Evolutionary conservation across 352 stramenopile genomes (phyloP), one percentile per base, ranked within the genome.

Genomic region (Aphanomyces invadans): DNA sequence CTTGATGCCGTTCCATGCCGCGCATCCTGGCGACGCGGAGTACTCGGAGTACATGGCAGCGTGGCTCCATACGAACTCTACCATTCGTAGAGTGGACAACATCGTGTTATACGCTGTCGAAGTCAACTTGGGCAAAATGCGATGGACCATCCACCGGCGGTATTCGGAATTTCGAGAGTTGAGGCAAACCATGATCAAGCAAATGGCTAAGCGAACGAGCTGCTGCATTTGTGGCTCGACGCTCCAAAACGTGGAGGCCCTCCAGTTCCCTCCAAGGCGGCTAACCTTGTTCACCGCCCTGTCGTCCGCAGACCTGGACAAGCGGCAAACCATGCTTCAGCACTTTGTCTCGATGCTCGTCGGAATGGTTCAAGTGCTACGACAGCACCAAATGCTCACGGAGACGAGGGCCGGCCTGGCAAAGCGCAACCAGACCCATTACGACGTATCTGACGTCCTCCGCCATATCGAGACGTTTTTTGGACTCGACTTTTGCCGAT

Each of bases 11-110:
- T 42, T 42, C 36, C 36, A 42, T 42, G 36, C 36, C 15, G 36
- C 36, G 7, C 7, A 42, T 15, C 36, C 49, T 11, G 55, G 55
- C 21, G 79, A 90, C 60, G 81, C 83, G 25, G 83, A 91, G 69
- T 91, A 91, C 70, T 91, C 83, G 33, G 83, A 91, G 61, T 89
- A 91, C 72, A 64, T 91, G 52, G 72, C 70, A 5, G 76, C 77
- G 31, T 45, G 77, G 3, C 60, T 76, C 3, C 82, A 88, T 62
- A 56, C 73, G 12, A 73, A 87, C 46, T 7, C 29, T 11, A 38
- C 49, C 21, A 39, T 29, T 0, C 23, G 49, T 11, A 21, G 12
- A 4, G 62, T 75, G 7, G 76, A 89, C 49, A 71, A 74, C 11
- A 75, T 88, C 19, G 77, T 89, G 12, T 86, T 80, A 45, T 91